Evolutionary conservation across 2,329 filamentous ascomycete species (phyloP).

Genomic region (Fusarium sp.): DNA sequence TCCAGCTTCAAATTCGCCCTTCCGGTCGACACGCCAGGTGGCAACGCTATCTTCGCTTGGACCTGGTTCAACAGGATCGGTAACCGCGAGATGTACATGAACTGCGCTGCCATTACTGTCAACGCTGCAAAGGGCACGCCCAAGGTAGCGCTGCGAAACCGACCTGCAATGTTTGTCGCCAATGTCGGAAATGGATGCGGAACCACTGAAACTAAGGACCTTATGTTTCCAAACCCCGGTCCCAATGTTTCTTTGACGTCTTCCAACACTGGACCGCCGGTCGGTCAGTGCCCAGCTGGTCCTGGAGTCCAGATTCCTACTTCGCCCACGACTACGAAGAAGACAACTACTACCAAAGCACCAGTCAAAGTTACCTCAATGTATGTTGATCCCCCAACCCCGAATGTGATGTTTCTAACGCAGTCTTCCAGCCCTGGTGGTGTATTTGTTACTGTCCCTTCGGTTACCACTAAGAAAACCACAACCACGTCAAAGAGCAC

Average conservation of each 20-base stretch:
- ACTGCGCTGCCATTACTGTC: constrained; percentile 79
- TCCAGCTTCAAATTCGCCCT: constrained; percentile 73
- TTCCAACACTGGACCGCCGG: constrained; percentile 47
- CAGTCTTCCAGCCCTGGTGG: constrained; percentile 10
- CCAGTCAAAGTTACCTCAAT: constrained; percentile 22
- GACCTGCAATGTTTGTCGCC: constrained; percentile 77
- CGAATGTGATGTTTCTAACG: background rate
- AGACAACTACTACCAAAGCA: constrained; percentile 10
- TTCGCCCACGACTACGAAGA: constrained; percentile 13
- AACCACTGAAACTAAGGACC: constrained; percentile 63
- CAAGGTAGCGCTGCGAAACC: constrained; percentile 59
- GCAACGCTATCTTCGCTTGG: constrained; percentile 79
- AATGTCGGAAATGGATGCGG: constrained; percentile 65
- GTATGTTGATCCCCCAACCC: constrained; percentile 2
- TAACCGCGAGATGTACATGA: constrained; percentile 88
- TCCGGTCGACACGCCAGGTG: constrained; percentile 58
- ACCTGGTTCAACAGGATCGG: constrained; percentile 81
- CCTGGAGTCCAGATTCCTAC: constrained; percentile 38
- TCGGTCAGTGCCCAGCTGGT: constrained; percentile 34
- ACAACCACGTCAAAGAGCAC: constrained; percentile 24
- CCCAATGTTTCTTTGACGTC: constrained; percentile 54
- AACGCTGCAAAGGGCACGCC: constrained; percentile 50
- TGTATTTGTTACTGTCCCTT: constrained; percentile 23
- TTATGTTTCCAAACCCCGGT: constrained; percentile 72
- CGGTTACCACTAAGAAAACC: constrained; percentile 20